Conservation (phyloP, 768 basidiomycete genomes). For the Russula dissimulans region DNA sequence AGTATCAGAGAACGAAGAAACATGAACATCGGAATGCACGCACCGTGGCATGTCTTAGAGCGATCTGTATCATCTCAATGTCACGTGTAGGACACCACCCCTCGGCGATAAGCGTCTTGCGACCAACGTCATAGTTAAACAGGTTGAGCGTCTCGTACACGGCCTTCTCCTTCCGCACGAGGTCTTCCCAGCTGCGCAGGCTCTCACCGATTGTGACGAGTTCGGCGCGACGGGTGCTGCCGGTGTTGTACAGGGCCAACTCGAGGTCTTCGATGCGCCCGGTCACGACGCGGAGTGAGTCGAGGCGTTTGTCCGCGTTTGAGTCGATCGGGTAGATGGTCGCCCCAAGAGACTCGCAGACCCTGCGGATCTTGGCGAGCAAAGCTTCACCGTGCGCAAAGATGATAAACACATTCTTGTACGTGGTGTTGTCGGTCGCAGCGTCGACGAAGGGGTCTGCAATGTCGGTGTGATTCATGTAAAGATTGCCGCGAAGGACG, state of each 20-base stretch:
- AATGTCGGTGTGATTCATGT: constrained; percentile 98
- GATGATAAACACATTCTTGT: constrained; percentile 99
- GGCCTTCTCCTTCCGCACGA: constrained; percentile 90
- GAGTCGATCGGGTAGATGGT: constrained; percentile 95
- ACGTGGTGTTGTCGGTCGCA: constrained; percentile 67
- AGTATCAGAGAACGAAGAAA: neutral
- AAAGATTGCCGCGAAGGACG: constrained; percentile 92
- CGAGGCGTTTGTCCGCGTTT: constrained; percentile 85
- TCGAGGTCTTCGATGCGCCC: constrained; percentile 86
- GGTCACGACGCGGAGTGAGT: constrained; percentile 83
- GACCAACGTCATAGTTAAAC: constrained; percentile 87
- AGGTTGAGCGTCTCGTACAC: constrained; percentile 94
- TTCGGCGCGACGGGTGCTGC: constrained; percentile 70
- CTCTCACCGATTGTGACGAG: constrained; percentile 77
- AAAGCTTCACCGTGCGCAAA: constrained; percentile 93
- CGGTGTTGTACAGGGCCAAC: constrained; percentile 83
- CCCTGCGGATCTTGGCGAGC: constrained; percentile 93
- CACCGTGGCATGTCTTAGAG: constrained; percentile 81
- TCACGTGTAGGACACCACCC: constrained; percentile 97
- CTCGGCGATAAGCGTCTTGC: constrained; percentile 93
- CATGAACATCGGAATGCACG: constrained; percentile 11
- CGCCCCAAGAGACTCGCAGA: constrained; percentile 98
- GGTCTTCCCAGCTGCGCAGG: constrained; percentile 85
- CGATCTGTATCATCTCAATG: constrained; percentile 75
- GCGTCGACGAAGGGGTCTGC: constrained; percentile 88